phyloP scores from a whole-genome alignment of 169 alveolate genomes.

The Besnoitia besnoiti region DNA sequence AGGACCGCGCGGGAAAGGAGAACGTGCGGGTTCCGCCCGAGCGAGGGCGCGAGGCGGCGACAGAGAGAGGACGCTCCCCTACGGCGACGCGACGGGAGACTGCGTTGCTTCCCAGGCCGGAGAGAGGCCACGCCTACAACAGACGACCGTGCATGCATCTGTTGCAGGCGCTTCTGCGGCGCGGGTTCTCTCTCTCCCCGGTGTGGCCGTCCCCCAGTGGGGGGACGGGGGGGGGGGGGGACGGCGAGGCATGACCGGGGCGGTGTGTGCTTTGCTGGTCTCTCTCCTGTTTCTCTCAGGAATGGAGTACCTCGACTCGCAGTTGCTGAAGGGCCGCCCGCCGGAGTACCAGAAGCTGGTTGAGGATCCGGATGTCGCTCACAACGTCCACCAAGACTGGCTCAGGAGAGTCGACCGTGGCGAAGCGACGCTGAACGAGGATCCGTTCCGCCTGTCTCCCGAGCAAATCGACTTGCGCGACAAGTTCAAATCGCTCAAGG shows the following conservation, averaged over 20 bases:
- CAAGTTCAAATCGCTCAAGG: neutral
- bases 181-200: too few species aligned
- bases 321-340: slow-evolving; percentile 69
- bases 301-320: slow-evolving; percentile 68
- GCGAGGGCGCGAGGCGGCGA: too few species aligned
- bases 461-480: slow-evolving; percentile 16
- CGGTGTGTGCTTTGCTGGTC: neutral
- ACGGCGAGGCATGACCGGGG: neutral
- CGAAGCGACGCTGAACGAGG: slow-evolving; percentile 70
- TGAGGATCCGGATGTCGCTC: slow-evolving; percentile 68
- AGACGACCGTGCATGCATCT: neutral
- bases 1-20: too few species aligned
- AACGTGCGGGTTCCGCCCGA: too few species aligned
- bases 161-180: too few species aligned
- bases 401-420: slow-evolving; percentile 66
- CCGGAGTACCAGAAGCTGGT: slow-evolving; percentile 70
- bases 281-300: neutral
- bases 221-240: neutral
- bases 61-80: too few species aligned
- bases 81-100: too few species aligned
- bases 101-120: too few species aligned
- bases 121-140: too few species aligned
- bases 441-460: slow-evolving; percentile 69
- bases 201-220: too few species aligned
- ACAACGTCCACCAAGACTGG: slow-evolving; percentile 66